These are phyloP conservation scores for Tardiomyces depauwii DNA, from an alignment of 1,139 yeast genomes.

Conservation along the genomic window DNA sequence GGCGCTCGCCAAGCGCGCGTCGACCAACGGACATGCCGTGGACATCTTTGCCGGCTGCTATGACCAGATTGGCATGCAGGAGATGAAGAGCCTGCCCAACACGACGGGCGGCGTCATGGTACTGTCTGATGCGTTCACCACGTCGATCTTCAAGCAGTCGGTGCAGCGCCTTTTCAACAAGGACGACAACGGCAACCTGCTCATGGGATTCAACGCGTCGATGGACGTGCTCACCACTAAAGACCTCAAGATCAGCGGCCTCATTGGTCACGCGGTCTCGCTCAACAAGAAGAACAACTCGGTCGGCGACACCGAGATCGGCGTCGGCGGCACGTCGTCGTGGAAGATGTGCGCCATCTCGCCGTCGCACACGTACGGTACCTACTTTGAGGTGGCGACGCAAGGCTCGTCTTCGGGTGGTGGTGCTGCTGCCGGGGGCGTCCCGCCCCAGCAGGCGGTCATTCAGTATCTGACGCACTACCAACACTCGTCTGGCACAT, in stretches of 20 bases:
- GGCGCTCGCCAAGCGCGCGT: slow-evolving; percentile 58
- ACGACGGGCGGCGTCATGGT: slow-evolving; percentile 90
- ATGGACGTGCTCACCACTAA: slow-evolving; percentile 81
- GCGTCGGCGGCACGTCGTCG: slow-evolving; percentile 82
- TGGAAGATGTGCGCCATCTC: slow-evolving; percentile 78
- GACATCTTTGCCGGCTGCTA: slow-evolving; percentile 96
- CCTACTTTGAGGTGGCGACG: slow-evolving; percentile 66
- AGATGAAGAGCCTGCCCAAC: slow-evolving; percentile 84
- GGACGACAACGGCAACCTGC: slow-evolving; percentile 74
- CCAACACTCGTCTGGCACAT: slow-evolving; percentile 49
- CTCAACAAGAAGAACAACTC: slow-evolving; percentile 38
- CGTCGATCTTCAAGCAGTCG: slow-evolving; percentile 92
- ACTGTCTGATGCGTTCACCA: slow-evolving; percentile 89
- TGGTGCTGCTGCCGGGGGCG: slow-evolving; percentile 28
- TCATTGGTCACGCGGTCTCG: slow-evolving; percentile 89
- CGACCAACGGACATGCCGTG: slow-evolving; percentile 74
- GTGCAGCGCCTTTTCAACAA: slow-evolving; percentile 77
- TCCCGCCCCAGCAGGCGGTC: slow-evolving; percentile 54
- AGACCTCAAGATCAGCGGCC: slow-evolving; percentile 82
- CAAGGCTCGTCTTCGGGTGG: slow-evolving; percentile 8
- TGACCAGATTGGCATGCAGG: slow-evolving; percentile 96
- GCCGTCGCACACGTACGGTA: slow-evolving; percentile 78
- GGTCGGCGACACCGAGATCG: slow-evolving; percentile 88
- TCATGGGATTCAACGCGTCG: slow-evolving; percentile 58
- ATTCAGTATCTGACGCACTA: slow-evolving; percentile 70